phyloP scores from a whole-genome alignment of 176 grass and related monocot species.

The Coix lacrymajobi region DNA sequence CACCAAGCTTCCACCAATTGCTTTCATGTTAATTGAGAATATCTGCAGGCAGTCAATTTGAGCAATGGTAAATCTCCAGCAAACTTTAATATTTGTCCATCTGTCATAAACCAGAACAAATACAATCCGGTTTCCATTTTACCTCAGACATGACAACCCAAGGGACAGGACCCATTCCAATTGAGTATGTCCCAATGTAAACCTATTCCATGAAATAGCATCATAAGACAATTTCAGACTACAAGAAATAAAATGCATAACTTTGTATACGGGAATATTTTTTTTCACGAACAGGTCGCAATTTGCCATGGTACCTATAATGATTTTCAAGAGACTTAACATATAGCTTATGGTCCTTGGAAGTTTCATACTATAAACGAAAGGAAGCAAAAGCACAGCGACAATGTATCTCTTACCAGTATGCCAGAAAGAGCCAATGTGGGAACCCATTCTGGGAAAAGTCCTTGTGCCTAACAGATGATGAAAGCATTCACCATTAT shows the following conservation, averaged over 20 bases:
- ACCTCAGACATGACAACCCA: conserved; percentile 94
- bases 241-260: background rate
- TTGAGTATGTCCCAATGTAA: conserved; percentile 61
- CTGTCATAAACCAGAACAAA: background rate
- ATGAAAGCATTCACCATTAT: conserved; percentile 22
- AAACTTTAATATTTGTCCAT: background rate
- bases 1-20: conserved; percentile 70
- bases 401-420: conserved; percentile 35
- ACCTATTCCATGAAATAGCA: conserved; percentile 37
- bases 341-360: background rate
- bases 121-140: background rate
- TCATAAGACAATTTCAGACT: background rate
- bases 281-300: no score
- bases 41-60: conserved; percentile 36
- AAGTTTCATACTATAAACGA: background rate
- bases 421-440: conserved; percentile 65
- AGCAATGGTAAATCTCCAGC: background rate
- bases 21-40: conserved; percentile 85
- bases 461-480: conserved; percentile 42
- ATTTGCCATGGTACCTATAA: background rate
- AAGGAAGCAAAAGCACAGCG: background rate
- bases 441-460: conserved; percentile 50
- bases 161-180: conserved; percentile 86
- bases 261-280: background rate
- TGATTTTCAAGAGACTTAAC: background rate